Percentiles rank a stretch among this genome's conserved stretches.
Conservation (phyloP, 129 eudicot genomes). For the Tagetes patula region DNA sequence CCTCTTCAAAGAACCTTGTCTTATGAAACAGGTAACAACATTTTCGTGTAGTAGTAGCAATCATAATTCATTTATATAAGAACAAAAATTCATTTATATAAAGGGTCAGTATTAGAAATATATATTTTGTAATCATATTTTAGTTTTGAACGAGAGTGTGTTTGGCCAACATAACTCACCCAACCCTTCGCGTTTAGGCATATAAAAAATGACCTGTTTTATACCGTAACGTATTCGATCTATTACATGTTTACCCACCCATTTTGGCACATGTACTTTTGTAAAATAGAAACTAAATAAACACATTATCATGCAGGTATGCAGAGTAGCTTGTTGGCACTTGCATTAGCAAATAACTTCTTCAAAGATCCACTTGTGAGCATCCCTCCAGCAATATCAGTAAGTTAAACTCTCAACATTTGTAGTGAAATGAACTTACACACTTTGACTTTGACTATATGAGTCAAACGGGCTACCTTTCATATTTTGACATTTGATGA, state of each 20-base stretch:
- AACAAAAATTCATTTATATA: too few relatives aligned
- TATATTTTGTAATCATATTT: background rate
- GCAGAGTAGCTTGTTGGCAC: constrained; percentile 92
- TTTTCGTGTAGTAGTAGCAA: background rate
- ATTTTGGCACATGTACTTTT: background rate
- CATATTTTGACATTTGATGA: background rate
- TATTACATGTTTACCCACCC: background rate
- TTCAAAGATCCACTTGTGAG: constrained; percentile 77
- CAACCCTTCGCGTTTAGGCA: background rate
- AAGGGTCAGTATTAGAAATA: too few relatives aligned
- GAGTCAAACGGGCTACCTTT: background rate
- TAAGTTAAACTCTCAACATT: constrained; percentile 29
- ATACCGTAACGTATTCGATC: background rate
- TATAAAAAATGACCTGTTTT: background rate
- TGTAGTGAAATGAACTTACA: background rate
- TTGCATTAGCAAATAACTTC: constrained; percentile 82
- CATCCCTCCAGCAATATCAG: constrained; percentile 88
- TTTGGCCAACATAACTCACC: background rate
- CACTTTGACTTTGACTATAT: constrained; percentile 3
- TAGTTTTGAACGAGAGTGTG: background rate
- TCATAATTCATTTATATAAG: background rate
- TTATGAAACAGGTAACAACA: constrained; percentile 65
- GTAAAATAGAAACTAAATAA: background rate
- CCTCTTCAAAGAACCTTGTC: constrained; percentile 85
- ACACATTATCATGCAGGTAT: constrained; percentile 46